phyloP scores from a whole-genome alignment of 2,329 filamentous ascomycete species.

The Aspergillus quadricinctus region DNA sequence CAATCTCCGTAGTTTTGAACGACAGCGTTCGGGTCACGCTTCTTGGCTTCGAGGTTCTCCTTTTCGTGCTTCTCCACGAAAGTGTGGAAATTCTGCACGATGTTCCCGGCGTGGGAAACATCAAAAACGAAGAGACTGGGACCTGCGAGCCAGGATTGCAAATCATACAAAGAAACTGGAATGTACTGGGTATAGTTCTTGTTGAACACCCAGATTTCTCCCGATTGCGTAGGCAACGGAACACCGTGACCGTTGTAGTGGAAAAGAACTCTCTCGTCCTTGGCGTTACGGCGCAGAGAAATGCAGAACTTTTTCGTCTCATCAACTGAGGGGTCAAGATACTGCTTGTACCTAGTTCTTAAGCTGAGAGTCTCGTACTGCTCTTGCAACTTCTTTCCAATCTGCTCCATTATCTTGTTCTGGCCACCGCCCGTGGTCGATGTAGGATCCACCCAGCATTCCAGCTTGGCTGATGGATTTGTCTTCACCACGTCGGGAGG shows the following conservation, averaged over 20 bases:
- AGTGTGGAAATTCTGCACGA: conserved; percentile 88
- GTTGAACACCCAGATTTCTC: conserved; percentile 99
- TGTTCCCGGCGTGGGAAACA: conserved; percentile 93
- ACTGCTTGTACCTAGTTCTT: conserved; percentile 94
- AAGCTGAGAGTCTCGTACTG: conserved; percentile 96
- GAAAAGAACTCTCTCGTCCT: conserved; percentile 92
- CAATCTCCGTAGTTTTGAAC: conserved; percentile 69
- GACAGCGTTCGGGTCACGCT: conserved; percentile 66
- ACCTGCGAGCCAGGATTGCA: conserved; percentile 92
- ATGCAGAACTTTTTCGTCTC: conserved; percentile 96
- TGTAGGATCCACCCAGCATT: conserved; percentile 95
- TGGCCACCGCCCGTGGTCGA: conserved; percentile 67
- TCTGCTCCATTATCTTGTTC: conserved; percentile 82
- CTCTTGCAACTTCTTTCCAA: conserved; percentile 90
- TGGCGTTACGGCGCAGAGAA: conserved; percentile 83
- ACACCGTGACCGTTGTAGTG: conserved; percentile 99
- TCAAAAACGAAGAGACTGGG: conserved; percentile 98
- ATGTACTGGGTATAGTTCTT: conserved; percentile 99
- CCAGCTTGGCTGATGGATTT: conserved; percentile 83
- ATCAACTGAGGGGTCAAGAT: conserved; percentile 92
- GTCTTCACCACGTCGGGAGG: conserved; percentile 97
- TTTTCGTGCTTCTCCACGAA: conserved; percentile 93
- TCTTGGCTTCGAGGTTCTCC: conserved; percentile 72
- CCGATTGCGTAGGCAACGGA: conserved; percentile 88
- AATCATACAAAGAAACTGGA: conserved; percentile 87